phyloP scores from a whole-genome alignment of 495 filamentous ascomycete species.

The Trichoderma asperelloides region DNA sequence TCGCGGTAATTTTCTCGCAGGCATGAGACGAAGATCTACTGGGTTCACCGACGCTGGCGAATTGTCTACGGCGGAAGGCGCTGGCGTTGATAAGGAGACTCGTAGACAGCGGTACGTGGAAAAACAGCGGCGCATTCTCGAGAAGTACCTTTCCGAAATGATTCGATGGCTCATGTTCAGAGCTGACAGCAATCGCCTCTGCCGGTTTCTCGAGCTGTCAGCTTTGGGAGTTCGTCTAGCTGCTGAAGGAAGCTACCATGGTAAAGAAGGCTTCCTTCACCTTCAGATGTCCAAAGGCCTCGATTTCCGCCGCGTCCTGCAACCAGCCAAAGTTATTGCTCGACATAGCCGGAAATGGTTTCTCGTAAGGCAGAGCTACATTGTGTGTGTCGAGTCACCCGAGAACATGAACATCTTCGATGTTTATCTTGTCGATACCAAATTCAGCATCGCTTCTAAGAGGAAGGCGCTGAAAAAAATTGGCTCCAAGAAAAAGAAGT shows the following conservation, averaged over 20 bases:
- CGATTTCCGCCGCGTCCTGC: constrained; percentile 76
- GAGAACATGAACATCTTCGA: constrained; percentile 99
- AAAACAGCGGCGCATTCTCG: constrained; percentile 76
- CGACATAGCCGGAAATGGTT: constrained; percentile 95
- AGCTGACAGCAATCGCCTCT: constrained; percentile 88
- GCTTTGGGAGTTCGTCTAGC: constrained; percentile 91
- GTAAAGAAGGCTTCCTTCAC: constrained; percentile 90
- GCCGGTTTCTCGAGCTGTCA: constrained; percentile 92
- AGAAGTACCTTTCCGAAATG: constrained; percentile 88
- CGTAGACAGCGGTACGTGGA: constrained; percentile 41
- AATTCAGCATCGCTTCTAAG: constrained; percentile 70
- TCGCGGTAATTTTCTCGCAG: constrained; percentile 44
- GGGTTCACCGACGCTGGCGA: constrained; percentile 17
- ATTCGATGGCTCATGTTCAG: constrained; percentile 92
- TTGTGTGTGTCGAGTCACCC: constrained; percentile 94
- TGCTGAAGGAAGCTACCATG: constrained; percentile 92
- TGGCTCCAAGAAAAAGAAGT: constrained; percentile 40
- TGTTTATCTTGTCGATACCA: constrained; percentile 85
- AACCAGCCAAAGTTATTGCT: constrained; percentile 61
- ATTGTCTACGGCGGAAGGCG: constrained; percentile 16
- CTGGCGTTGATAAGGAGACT: constrained; percentile 21
- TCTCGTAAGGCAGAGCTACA: constrained; percentile 90
- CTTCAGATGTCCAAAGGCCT: constrained; percentile 87
- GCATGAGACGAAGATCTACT: constrained; percentile 25
- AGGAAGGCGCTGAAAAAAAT: constrained; percentile 60